A percentile compares a stretch with the other conserved stretches of the same genome.
Evolutionary conservation across 305 asterid species (phyloP).

Genomic region (Coffea humblotiana): DNA sequence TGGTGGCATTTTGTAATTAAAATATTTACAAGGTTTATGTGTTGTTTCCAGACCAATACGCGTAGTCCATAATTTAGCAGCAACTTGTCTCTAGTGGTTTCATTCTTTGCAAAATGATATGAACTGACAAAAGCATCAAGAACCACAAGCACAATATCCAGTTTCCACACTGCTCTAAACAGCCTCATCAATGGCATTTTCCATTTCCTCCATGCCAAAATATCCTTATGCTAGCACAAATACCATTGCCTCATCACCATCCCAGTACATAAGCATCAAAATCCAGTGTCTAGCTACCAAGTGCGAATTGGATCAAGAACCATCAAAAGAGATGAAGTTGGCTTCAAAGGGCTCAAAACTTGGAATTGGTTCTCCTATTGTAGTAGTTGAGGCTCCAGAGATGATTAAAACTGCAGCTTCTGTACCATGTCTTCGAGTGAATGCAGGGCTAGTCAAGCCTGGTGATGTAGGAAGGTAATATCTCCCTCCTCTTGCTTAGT

Average conservation of each 20-base stretch:
- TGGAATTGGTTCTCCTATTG: conserved; percentile 71
- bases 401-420: conserved; percentile 77
- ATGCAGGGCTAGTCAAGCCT: conserved; percentile 64
- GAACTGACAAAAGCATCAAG: neutral
- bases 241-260: conserved; percentile 11
- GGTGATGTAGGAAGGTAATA: conserved; percentile 82
- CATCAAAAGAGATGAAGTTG: conserved; percentile 13
- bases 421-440: conserved; percentile 72
- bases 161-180: neutral
- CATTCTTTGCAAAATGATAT: too few species aligned
- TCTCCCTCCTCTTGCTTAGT: neutral
- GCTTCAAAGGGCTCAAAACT: conserved; percentile 27
- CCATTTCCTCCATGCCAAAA: conserved; percentile 30
- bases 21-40: too few species aligned
- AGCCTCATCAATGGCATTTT: conserved; percentile 35
- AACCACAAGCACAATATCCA: conserved; percentile 28
- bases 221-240: conserved; percentile 23
- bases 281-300: conserved; percentile 19
- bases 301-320: conserved; percentile 33
- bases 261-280: conserved; percentile 12
- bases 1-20: too few species aligned
- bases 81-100: too few species aligned
- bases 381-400: conserved; percentile 65
- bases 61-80: too few species aligned
- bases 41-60: too few species aligned